Conservation (phyloP, 495 filamentous ascomycete genomes). For the Talaromyces wortmannii region DNA sequence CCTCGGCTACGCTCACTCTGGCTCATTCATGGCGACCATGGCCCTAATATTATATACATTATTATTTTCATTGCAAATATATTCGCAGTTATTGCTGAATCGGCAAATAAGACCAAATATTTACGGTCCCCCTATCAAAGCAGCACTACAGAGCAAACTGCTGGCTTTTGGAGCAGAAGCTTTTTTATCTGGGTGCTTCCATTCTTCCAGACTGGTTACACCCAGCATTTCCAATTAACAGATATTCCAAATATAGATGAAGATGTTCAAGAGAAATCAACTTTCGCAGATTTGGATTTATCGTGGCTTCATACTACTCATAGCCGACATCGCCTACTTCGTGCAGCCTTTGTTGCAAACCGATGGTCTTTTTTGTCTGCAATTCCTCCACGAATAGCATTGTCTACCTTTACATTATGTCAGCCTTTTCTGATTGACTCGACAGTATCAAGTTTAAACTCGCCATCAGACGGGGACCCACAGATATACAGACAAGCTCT, state of each 20-base stretch:
- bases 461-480: conserved; percentile 42
- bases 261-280: neutral
- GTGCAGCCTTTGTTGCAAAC: conserved; percentile 12
- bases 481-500: conserved; percentile 32
- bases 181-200: conserved; percentile 55
- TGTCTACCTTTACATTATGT: conserved; percentile 47
- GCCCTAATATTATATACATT: conserved; percentile 16
- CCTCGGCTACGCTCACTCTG: conserved; percentile 50
- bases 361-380: conserved; percentile 26
- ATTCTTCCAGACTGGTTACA: conserved; percentile 28
- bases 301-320: neutral
- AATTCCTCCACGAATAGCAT: conserved; percentile 37
- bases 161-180: conserved; percentile 40
- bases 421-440: conserved; percentile 53
- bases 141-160: conserved; percentile 39
- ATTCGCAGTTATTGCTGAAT: conserved; percentile 43
- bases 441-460: conserved; percentile 23
- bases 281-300: neutral
- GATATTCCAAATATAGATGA: neutral
- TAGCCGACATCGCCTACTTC: conserved; percentile 6
- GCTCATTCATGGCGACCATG: conserved; percentile 41
- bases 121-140: conserved; percentile 29
- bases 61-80: conserved; percentile 37
- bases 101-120: conserved; percentile 42
- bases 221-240: neutral